Evolutionary conservation across 805 yeast genomes (phyloP).

Genomic region (Hanseniaspora hatyaiensis): DNA sequence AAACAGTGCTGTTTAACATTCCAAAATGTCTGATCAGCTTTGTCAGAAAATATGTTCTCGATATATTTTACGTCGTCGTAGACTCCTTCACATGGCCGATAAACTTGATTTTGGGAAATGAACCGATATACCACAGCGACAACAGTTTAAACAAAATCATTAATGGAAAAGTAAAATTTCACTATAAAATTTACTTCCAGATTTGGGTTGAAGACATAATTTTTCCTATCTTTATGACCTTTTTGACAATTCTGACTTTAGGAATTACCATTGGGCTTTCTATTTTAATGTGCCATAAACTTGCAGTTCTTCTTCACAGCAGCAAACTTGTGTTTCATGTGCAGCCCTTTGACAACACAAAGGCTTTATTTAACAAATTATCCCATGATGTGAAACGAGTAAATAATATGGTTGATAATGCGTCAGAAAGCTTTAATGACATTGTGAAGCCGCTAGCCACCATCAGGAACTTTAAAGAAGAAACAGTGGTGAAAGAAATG

Average conservation of each 20-base stretch:
- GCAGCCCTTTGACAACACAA: constrained; percentile 2
- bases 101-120: background rate
- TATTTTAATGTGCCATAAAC: background rate
- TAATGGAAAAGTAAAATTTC: background rate
- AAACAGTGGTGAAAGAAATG: background rate
- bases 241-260: background rate
- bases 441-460: background rate
- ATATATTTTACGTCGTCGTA: constrained; percentile 1
- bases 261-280: background rate
- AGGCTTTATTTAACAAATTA: background rate
- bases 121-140: constrained; percentile 1
- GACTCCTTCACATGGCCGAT: constrained; percentile 11
- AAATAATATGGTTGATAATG: background rate
- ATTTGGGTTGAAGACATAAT: background rate
- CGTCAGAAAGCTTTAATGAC: background rate
- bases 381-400: constrained; percentile 1
- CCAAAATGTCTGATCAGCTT: background rate
- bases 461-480: background rate
- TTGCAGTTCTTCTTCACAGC: background rate
- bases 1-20: background rate
- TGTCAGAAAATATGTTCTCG: background rate
- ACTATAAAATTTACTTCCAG: background rate
- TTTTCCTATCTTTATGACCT: constrained; percentile 5
- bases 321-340: background rate
- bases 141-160: background rate